phyloP scores from a whole-genome alignment of 208 protist species.

The Kentomonas sorsogonicus region DNA sequence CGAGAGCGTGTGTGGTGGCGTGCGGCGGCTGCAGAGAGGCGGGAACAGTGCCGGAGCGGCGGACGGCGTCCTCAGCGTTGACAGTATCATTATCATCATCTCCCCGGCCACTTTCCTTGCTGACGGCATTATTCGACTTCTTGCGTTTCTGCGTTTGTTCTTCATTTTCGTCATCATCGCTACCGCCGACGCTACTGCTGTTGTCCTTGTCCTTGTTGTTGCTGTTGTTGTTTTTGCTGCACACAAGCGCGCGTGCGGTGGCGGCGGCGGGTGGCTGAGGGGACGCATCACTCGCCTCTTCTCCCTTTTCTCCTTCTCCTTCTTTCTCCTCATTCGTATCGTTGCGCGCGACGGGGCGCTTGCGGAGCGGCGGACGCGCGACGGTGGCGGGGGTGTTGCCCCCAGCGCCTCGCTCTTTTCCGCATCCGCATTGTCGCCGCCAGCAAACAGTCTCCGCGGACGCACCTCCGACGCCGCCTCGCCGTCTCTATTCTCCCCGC shows the following conservation, averaged over 20 bases:
- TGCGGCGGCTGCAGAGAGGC: slow-evolving; percentile 2
- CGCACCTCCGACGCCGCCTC: background rate
- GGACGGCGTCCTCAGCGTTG: background rate
- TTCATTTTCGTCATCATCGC: background rate
- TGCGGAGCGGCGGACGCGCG: no score
- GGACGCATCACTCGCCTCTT: no score
- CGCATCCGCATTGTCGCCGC: no score
- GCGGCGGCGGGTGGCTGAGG: no score
- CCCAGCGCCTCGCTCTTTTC: no score
- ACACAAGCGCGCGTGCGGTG: background rate
- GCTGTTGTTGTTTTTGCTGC: background rate
- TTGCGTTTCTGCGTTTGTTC: background rate
- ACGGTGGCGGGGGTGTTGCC: no score
- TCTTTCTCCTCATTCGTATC: no score
- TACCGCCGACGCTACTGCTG: background rate
- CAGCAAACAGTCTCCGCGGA: slow-evolving; percentile 1
- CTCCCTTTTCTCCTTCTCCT: no score
- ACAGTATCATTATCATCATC: background rate
- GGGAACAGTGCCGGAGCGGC: slow-evolving; percentile 18
- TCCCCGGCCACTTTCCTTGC: background rate
- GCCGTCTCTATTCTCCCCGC: background rate
- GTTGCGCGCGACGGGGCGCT: no score
- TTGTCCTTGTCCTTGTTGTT: background rate
- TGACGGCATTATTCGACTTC: no score
- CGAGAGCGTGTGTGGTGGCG: no score